Conservation (phyloP, 768 basidiomycete genomes). For the Hygrocybe coccinea region DNA sequence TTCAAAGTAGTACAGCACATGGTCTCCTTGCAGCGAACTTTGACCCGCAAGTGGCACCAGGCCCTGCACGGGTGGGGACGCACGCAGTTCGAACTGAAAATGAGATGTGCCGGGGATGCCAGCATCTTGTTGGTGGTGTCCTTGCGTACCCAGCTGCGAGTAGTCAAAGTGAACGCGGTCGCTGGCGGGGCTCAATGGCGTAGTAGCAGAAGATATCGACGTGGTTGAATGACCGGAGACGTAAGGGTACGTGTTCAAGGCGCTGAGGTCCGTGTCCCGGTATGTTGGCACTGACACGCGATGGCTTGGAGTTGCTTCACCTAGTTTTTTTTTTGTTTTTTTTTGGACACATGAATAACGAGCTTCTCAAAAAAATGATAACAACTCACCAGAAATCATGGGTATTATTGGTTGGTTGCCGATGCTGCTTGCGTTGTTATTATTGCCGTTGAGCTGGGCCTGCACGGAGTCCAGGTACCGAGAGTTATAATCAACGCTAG, state of each 20-base stretch:
- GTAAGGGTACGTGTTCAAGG: slow-evolving; percentile 22
- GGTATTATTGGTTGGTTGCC: slow-evolving; percentile 28
- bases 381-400: slow-evolving; percentile 42
- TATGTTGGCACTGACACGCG: slow-evolving; percentile 33
- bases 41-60: slow-evolving; percentile 29
- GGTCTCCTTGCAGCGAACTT: slow-evolving; percentile 46
- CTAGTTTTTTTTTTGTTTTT: too few species aligned
- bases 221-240: slow-evolving; percentile 26
- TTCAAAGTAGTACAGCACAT: slow-evolving; percentile 72
- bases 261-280: slow-evolving; percentile 28
- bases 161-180: slow-evolving; percentile 29
- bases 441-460: slow-evolving; percentile 19
- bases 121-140: slow-evolving; percentile 21
- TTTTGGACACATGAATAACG: not conserved
- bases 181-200: slow-evolving; percentile 25
- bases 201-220: slow-evolving; percentile 23
- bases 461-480: slow-evolving; percentile 12
- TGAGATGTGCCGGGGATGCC: slow-evolving; percentile 12
- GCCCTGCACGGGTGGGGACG: not conserved
- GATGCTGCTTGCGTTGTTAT: not conserved
- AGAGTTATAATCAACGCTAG: slow-evolving; percentile 18
- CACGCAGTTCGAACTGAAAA: slow-evolving; percentile 3
- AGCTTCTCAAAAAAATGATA: slow-evolving; percentile 5
- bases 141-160: slow-evolving; percentile 30
- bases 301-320: slow-evolving; percentile 28